Percentiles rank a stretch among this genome's conserved stretches.
These are phyloP conservation scores for Suillus subalutaceus DNA, from an alignment of 768 basidiomycete species.

Conservation along the genomic window DNA sequence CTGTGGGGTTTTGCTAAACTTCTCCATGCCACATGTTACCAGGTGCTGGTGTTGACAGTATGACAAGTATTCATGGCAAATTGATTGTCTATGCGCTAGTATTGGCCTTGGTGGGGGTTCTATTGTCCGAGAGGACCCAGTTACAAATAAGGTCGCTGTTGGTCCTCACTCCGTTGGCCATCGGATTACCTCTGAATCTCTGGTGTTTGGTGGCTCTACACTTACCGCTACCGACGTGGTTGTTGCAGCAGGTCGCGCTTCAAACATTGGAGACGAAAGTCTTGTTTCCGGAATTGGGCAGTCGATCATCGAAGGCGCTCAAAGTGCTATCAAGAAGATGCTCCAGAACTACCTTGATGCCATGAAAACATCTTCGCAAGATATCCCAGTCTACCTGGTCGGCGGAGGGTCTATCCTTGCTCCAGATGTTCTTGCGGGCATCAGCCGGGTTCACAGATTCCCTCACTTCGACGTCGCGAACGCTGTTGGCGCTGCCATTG, in stretches of 20 bases:
- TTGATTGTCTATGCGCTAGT: constrained; percentile 29
- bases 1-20: constrained; percentile 62
- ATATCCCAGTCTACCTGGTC: constrained; percentile 61
- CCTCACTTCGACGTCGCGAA: constrained; percentile 61
- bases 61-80: neutral
- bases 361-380: constrained; percentile 67
- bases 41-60: constrained; percentile 26
- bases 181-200: constrained; percentile 47
- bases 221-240: constrained; percentile 66
- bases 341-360: constrained; percentile 54
- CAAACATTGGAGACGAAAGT: constrained; percentile 31
- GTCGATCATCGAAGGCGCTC: constrained; percentile 37
- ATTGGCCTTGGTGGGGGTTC: constrained; percentile 71
- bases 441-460: constrained; percentile 51
- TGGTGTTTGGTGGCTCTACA: constrained; percentile 57
- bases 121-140: constrained; percentile 40
- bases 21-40: constrained; percentile 59
- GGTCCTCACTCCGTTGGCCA: constrained; percentile 72
- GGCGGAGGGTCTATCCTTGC: constrained; percentile 68
- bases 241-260: constrained; percentile 41
- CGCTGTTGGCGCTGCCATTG: constrained; percentile 59
- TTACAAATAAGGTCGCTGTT: constrained; percentile 45
- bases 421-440: constrained; percentile 52
- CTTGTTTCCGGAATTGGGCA: constrained; percentile 25
- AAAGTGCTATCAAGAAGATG: constrained; percentile 43